These are phyloP conservation scores for Pythium myriotylum DNA, from an alignment of 352 stramenopile genomes.

Conservation along the genomic window DNA sequence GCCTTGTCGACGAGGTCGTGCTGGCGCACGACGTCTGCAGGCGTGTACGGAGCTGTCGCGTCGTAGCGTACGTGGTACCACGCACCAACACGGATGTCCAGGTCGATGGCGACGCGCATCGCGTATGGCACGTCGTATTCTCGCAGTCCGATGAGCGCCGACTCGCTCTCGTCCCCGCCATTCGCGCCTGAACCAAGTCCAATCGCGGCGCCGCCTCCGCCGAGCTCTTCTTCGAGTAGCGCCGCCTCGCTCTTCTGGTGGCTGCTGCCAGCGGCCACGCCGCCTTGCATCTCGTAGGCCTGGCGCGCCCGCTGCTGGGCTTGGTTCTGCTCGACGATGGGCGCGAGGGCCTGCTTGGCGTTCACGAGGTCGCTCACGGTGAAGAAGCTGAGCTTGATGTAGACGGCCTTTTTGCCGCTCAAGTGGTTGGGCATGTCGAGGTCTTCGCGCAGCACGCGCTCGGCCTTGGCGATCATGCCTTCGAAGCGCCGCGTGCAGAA, in stretches of 20 bases:
- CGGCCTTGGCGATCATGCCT: slow-evolving; percentile 74
- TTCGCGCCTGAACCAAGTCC: not conserved
- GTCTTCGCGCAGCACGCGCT: slow-evolving; percentile 87
- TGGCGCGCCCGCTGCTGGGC: slow-evolving; percentile 56
- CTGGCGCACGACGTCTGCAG: slow-evolving; percentile 52
- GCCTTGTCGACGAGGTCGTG: slow-evolving; percentile 92
- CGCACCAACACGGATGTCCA: slow-evolving; percentile 95
- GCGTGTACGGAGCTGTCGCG: slow-evolving; percentile 52
- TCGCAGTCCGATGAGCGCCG: slow-evolving; percentile 89
- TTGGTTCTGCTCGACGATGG: slow-evolving; percentile 70
- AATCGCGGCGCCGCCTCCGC: slow-evolving; percentile 43
- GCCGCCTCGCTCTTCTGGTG: slow-evolving; percentile 20
- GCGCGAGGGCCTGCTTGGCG: slow-evolving; percentile 65
- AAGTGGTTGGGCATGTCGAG: slow-evolving; percentile 91
- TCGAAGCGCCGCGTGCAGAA: slow-evolving; percentile 89
- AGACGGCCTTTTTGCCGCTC: slow-evolving; percentile 81
- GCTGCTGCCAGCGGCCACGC: not conserved
- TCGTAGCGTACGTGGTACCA: slow-evolving; percentile 96
- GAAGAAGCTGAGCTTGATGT: slow-evolving; percentile 91
- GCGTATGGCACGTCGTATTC: slow-evolving; percentile 99
- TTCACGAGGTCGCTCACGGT: slow-evolving; percentile 74
- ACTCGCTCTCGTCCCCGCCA: slow-evolving; percentile 66
- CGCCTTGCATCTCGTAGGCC: slow-evolving; percentile 69
- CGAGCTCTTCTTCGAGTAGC: slow-evolving; percentile 30
- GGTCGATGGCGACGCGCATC: slow-evolving; percentile 95